A percentile compares a stretch with the other conserved stretches of the same genome.
phyloP scores from a whole-genome alignment of 1,284 basidiomycete genomes.

The Mycena citricolor region DNA sequence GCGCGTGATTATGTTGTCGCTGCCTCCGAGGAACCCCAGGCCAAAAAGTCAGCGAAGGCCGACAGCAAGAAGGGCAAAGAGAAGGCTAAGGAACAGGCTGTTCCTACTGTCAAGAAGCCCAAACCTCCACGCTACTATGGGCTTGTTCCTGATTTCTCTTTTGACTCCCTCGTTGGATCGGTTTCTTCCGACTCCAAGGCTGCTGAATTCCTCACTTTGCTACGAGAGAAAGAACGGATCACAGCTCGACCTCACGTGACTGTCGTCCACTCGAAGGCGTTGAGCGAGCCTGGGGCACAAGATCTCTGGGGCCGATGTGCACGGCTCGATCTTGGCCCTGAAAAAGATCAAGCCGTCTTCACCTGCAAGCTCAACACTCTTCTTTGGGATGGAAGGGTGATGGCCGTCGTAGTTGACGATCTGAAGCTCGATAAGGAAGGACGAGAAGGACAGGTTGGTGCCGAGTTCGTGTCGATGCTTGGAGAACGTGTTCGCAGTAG shows the following conservation, averaged over 20 bases:
- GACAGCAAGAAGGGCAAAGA: conserved; percentile 35
- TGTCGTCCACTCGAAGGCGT: conserved; percentile 70
- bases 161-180: conserved; percentile 42
- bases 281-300: conserved; percentile 42
- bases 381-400: conserved; percentile 78
- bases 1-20: conserved; percentile 48
- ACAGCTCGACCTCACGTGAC: conserved; percentile 80
- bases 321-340: conserved; percentile 39
- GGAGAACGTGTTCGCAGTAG: conserved; percentile 47
- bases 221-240: conserved; percentile 54
- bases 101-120: conserved; percentile 8
- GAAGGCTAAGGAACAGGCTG: conserved; percentile 29
- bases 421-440: conserved; percentile 39
- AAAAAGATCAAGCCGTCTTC: conserved; percentile 50
- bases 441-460: conserved; percentile 32
- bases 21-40: conserved; percentile 32
- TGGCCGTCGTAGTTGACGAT: conserved; percentile 72
- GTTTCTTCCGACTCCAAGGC: conserved; percentile 13
- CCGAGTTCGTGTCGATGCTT: conserved; percentile 50
- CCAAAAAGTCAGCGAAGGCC: conserved; percentile 26
- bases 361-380: conserved; percentile 62
- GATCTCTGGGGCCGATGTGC: conserved; percentile 72
- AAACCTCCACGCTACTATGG: conserved; percentile 66
- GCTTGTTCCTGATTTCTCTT: conserved; percentile 71
- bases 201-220: conserved; percentile 22